Base-by-base conservation (phyloP, 1,284 basidiomycete genomes). In the Porogramme epimiltina region DNA sequence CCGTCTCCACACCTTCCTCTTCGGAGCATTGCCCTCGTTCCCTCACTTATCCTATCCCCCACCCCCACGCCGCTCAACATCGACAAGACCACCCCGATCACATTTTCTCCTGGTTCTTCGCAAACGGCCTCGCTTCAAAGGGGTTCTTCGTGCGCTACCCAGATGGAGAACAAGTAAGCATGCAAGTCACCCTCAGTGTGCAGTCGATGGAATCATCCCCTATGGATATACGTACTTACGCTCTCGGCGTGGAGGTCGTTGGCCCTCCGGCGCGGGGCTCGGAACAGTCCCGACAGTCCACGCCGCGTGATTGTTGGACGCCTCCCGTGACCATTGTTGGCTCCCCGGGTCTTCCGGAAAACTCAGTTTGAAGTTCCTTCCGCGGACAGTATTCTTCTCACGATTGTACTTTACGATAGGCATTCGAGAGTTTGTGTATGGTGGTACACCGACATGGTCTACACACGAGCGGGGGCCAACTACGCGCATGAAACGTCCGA, bases 31-130 rank as follows among this genome's bases (percentile, higher is more conserved):
- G 22, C 22, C 13, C 24, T 22, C 31, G 28, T 8, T 42, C 47
- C 2, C 20, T 28, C 24, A 37, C 10, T 34, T 11, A 22, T 23
- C 15, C 31, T 9, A 19, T 10, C 3, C 5, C 22, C 11, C 25
- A 16, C 20, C 20, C 44, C 9, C 18, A 26, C 42, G 20, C 19
- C 2, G 9, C 25, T 4, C 37, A 22, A 11, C 34, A 37, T 37
- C 8, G n/a, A 5, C 34, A n/a, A 5, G 10, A 18, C 13, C 51
- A 52, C 26, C 38, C 47, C 16, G 33, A 47, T 15, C 55, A 57
- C 23, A 46, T 57, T 9, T 51, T 39, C 28, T 51, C 52, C 3
- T 57, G 52, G 55, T 45, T 36, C 13, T 57, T 57, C 31, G 42
- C 46, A 5, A 45, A 44, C 11, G 52, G 52, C 2, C 20, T 45